A percentile compares a stretch with the other conserved stretches of the same genome.
Evolutionary conservation across 768 basidiomycete species (phyloP).

Genomic region (Lactarius sp.): DNA sequence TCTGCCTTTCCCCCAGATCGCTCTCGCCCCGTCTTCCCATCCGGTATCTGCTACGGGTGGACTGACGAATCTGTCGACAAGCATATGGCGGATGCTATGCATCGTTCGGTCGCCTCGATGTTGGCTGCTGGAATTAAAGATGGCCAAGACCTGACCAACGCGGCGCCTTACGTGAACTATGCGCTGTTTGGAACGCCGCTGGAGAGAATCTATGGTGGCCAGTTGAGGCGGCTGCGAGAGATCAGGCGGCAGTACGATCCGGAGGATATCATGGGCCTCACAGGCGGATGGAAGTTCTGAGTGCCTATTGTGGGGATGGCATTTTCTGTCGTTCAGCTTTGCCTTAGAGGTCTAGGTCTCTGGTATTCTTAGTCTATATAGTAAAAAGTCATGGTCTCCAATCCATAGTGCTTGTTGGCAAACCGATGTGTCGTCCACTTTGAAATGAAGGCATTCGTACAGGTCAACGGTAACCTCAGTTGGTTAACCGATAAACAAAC

Average conservation of each 20-base stretch:
- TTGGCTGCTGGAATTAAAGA: slow-evolving; percentile 40
- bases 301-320: too few species aligned
- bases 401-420: too few species aligned
- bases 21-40: slow-evolving; percentile 8
- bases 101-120: slow-evolving; percentile 29
- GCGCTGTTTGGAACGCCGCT: slow-evolving; percentile 50
- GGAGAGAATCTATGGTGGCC: slow-evolving; percentile 45
- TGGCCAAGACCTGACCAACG: slow-evolving; percentile 38
- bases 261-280: slow-evolving; percentile 54
- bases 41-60: slow-evolving; percentile 41
- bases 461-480: too few species aligned
- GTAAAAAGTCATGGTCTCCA: too few species aligned
- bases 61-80: slow-evolving; percentile 35
- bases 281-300: slow-evolving; percentile 55
- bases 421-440: too few species aligned
- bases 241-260: slow-evolving; percentile 51
- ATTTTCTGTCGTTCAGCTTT: background rate
- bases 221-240: slow-evolving; percentile 38
- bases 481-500: too few species aligned
- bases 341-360: too few species aligned
- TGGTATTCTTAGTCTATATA: too few species aligned
- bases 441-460: too few species aligned
- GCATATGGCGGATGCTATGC: background rate
- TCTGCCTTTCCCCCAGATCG: slow-evolving; percentile 26
- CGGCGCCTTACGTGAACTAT: slow-evolving; percentile 55